A percentile compares a stretch with the other conserved stretches of the same genome.
Evolutionary conservation across 257 asterid genomes (phyloP).

Genomic region (Primulina huaijiensis): DNA sequence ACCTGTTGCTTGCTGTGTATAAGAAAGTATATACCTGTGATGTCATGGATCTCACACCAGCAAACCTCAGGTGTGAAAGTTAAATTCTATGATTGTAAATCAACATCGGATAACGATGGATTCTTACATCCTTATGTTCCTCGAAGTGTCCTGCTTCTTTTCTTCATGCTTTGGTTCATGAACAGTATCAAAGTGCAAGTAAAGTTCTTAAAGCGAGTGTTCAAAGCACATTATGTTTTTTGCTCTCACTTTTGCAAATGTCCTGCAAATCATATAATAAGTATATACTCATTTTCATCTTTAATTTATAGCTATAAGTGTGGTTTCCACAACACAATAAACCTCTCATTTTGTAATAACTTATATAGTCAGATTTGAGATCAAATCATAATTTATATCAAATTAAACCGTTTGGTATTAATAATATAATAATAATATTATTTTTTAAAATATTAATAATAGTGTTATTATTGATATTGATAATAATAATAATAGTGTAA

Average conservation of each 20-base stretch:
- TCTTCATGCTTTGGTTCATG: not conserved
- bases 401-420: too few species aligned
- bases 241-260: not conserved
- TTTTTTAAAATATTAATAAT: too few species aligned
- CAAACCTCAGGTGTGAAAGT: not conserved
- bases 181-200: not conserved
- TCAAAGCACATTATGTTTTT: not conserved
- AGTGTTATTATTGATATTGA: too few species aligned
- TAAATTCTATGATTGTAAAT: not conserved
- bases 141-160: not conserved
- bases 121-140: not conserved
- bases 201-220: not conserved
- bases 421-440: too few species aligned
- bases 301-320: too few species aligned
- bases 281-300: too few species aligned
- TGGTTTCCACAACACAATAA: too few species aligned
- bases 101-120: not conserved
- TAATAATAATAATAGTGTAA: too few species aligned
- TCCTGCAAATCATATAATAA: too few species aligned
- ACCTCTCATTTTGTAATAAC: too few species aligned
- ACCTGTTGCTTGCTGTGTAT: not conserved
- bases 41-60: not conserved
- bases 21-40: not conserved
- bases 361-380: too few species aligned
- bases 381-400: too few species aligned